These are phyloP conservation scores for Setaria italica DNA, from an alignment of 202 grass and related monocot species.

Conservation along the genomic window DNA sequence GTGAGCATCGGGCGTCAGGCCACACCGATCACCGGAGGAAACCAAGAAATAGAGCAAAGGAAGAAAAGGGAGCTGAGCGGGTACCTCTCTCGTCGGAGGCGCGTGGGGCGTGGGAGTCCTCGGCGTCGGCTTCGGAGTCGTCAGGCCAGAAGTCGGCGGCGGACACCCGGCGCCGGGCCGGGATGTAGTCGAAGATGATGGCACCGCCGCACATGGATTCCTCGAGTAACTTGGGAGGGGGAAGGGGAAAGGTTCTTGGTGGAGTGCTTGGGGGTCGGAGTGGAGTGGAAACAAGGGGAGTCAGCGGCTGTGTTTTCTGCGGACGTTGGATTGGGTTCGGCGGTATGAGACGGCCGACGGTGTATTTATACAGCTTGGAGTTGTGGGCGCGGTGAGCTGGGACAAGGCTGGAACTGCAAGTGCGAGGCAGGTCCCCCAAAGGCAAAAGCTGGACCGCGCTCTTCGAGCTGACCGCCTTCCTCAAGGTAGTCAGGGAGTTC, in stretches of 20 bases:
- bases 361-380: conserved; percentile 31
- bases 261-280: no score
- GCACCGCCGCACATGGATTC: conserved; percentile 83
- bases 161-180: conserved; percentile 21
- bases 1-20: background rate
- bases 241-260: background rate
- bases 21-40: background rate
- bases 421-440: background rate
- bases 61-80: background rate
- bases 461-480: no score
- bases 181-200: conserved; percentile 82
- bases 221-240: background rate
- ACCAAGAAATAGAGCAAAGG: background rate
- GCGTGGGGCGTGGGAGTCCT: conserved; percentile 22
- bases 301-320: background rate
- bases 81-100: conserved; percentile 52
- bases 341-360: background rate
- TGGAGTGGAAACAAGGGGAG: conserved; percentile 1
- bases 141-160: conserved; percentile 65
- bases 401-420: background rate
- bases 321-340: conserved; percentile 40
- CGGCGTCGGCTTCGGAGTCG: background rate
- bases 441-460: conserved; percentile 24
- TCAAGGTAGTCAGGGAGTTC: no score
- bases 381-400: conserved; percentile 30